phyloP scores from a whole-genome alignment of 140 eudicot species.

The Flaveria floridana region DNA sequence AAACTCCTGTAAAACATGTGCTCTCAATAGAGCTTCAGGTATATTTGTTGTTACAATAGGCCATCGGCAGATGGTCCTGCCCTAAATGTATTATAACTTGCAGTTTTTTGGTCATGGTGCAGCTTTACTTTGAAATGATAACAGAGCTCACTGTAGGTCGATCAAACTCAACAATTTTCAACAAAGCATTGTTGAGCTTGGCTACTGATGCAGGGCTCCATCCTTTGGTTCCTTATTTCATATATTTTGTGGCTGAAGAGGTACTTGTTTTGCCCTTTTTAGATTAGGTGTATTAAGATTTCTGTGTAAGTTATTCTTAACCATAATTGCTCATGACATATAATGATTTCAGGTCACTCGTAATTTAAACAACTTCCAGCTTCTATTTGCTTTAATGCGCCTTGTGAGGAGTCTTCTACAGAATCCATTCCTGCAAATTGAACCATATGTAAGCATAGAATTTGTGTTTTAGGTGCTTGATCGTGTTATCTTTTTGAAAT shows the following conservation, averaged over 20 bases:
- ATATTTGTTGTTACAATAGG: not conserved
- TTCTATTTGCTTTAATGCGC: conserved; percentile 87
- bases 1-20: conserved; percentile 80
- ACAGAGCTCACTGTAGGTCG: conserved; percentile 70
- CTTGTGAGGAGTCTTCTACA: conserved; percentile 83
- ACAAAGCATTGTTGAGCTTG: conserved; percentile 75
- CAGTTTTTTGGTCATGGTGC: conserved; percentile 33
- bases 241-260: conserved; percentile 92
- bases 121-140: conserved; percentile 88
- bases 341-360: conserved; percentile 63
- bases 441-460: conserved; percentile 76
- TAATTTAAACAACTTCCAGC: conserved; percentile 65
- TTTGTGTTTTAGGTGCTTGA: not conserved
- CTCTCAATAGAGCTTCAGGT: conserved; percentile 97
- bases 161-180: conserved; percentile 62
- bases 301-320: not conserved
- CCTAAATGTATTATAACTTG: not conserved
- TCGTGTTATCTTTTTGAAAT: not conserved
- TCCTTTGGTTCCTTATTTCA: conserved; percentile 86
- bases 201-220: conserved; percentile 89
- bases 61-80: not conserved
- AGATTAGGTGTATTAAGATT: not conserved
- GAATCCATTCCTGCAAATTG: conserved; percentile 77
- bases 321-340: conserved; percentile 11
- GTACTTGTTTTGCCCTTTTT: conserved; percentile 34